Base-by-base conservation (phyloP, 2,329 filamentous ascomycete species). In the Scleromitrula shiraiana region DNA sequence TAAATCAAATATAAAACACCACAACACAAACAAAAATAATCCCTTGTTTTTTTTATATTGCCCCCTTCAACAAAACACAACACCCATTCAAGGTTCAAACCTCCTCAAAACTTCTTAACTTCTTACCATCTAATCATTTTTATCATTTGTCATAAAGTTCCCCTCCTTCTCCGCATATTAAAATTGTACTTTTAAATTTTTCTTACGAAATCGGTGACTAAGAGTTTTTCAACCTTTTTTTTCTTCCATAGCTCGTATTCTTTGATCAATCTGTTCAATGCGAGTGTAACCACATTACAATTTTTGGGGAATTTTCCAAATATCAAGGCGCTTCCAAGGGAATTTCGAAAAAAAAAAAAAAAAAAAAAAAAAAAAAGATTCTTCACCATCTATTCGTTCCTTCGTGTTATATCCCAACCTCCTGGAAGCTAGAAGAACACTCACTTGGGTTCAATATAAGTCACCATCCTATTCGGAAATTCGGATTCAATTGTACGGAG, bases 171-270 rank as follows among this genome's bases (percentile, higher is more conserved):
- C 45, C 37, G 37, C 37, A 41, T 24, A 46, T 35, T 41, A 35
- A 41, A 35, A 15, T 35, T 22, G 37, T 47, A 20, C 20, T 41
- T 23, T 23, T 23, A 8, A 22, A 20, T 17, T 37, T 38, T 32
- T 41, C 44, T 47, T 47, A 47, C 45, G 45, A 41, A 36, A 41
- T 47, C 19, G 19, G 27, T 47, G 45, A 47, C 45, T 47, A 47
- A 47, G 27, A 41, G 36, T n/a, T 41, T 46, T 33, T 41, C 36
- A 29, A 24, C 22, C 17, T 9, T 27, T 47, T 47, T 46, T 41
- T 41, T 41, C 12, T 23, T 8, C 40, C 14, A 38, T n/a, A n/a
- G n/a, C n/a, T n/a, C n/a, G n/a, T n/a, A 20, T 46, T 27, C 36
- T 47, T 47, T 41, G 37, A 41, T 46, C 36, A 46, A 35, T 46